Base-by-base conservation (phyloP, 2,329 filamentous ascomycete species). In the Thelonectria blattea region DNA sequence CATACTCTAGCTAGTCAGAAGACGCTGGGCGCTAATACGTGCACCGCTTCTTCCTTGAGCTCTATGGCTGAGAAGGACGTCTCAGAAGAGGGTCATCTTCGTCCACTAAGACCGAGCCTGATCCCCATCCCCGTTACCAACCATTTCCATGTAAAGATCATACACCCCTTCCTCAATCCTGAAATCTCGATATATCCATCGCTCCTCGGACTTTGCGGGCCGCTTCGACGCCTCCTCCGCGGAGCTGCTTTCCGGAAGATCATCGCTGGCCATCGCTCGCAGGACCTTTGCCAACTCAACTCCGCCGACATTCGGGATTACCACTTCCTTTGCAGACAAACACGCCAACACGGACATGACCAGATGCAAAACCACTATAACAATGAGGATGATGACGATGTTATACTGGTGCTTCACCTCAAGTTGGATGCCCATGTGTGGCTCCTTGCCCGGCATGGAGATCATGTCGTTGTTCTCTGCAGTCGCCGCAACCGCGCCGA, bases 401-500 rank as follows among this genome's bases (percentile, higher is more conserved):
- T 30, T 42, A 4, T 37, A 8, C 76, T 76, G 78, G 17, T 73
- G 65, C 2, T 65, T 68, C 18, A 78, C 71, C 1, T 74, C 68
- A 6, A 78, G 62, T 18, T 61, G 59, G 41, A 74, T 70, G 1
- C 73, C 75, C 37, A 70, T 70, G 49, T 71, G 59, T 0, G 77
- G 77, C 48, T 69, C 63, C 20, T 68, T 56, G 3, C 76, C 77
- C 0, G 61, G 56, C 1, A 71, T 61, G 3, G 61, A 37, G 15
- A 77, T 18, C 22, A 62, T 54, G 2, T 60, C 30, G 62, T 76
- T 76, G 37, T 51, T 68, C 58, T 74, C 67, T 0, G 76, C 74
- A 3, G 71, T 71, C 17, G 73, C 64, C 43, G 71, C 74, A 1
- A 79, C 60, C 7, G 76, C 74, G 2, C 77, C 78, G 0, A 75